Base-by-base conservation (phyloP, 2,329 filamentous ascomycete species). In the Lizonia empirigonia region DNA sequence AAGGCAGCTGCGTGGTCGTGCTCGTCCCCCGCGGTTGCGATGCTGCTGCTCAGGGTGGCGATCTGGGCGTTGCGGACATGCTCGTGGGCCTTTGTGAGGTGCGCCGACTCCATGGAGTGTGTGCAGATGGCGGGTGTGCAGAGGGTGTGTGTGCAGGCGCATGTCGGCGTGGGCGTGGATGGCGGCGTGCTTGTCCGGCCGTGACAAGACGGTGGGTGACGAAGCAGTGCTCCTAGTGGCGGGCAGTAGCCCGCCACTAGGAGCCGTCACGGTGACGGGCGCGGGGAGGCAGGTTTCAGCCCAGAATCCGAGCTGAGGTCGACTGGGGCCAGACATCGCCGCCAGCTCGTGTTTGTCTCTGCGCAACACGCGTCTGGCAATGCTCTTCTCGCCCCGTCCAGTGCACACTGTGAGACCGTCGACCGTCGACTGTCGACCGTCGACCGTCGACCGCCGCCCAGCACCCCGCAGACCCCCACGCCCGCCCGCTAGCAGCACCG, bases 1-100 rank as follows among this genome's bases (percentile, higher is more conserved):
- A 96, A 90, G 58, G 86, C 87, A 2, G 94, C 93, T 29, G 94
- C 94, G 50, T 89, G 80, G 44, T 92, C 86, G 75, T 97, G 93
- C 73, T 96, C 90, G 67, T 88, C 89, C 67, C 91, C 89, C 56
- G 93, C 93, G 38, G 90, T 86, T 6, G 87, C 88, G 48, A 90
- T 90, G 69, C 94, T 86, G 47, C 81, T 78, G 59, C 82, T 82
- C 58, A 81, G 80, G 26, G 83, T 85, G 47, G 92, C 90, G 19
- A 86, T 81, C 19, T 90, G 86, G 34, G 93, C 92, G 66, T 90
- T 92, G 65, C 87, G 86, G 41, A 91, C 92, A 76, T 97, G 91
- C 62, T 93, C 88, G 75, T 96, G 90, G 56, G 92, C 93, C 85
- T 87, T 79, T 65, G 82, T 86, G 59, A 91, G 74, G 34, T 87